Evolutionary conservation across 2,329 filamentous ascomycete genomes (phyloP), one percentile per base, ranked within the genome.

Genomic region (Nannizzia gypsea): DNA sequence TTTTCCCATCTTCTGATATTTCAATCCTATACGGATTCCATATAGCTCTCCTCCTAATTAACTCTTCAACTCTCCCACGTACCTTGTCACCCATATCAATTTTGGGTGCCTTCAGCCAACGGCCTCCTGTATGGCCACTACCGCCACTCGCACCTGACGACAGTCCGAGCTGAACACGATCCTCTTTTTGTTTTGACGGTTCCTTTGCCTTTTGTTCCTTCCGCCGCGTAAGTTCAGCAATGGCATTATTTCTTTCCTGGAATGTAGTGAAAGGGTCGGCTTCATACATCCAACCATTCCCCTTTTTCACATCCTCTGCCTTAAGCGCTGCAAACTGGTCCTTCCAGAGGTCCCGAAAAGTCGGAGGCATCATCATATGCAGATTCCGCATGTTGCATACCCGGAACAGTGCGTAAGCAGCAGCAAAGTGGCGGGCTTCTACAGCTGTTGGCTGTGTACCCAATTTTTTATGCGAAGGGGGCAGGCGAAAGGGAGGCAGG

Each of bases 361-460:
- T 88, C 0, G 93, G 93, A 24, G 93, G 93, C 64, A 99, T 80
- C 76, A 91, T 92, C 78, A 90, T 95, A 70, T 96, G 90, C 67
- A 96, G 83, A 70, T 97, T 97, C 74, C 91, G 90, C 85, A 95
- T 95, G 70, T 88, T 96, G 73, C 89, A 92, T 2, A 97, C 88
- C 56, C 93, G 83, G 70, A 93, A 97, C 6, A 99, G 80, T 2
- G 86, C 88, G 74, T 95, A 97, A 0, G 91, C 89, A 3, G 93
- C 93, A 6, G 91, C 90, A 65, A 95, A 93, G 76, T 99, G 92
- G 62, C 88, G 86, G 20, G 93, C 92, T 77, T 99, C 93, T 8
- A 97, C 80, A 0, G 90, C 85, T 3, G 88, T 93, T 5, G 88
- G 81, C 70, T 89, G 86, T 58, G 81, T 79, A 24, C 89, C 87